Evolutionary conservation across 106 monocot species (phyloP), one percentile per base, ranked within the genome.

Genomic region (Dendrobium nobile): DNA sequence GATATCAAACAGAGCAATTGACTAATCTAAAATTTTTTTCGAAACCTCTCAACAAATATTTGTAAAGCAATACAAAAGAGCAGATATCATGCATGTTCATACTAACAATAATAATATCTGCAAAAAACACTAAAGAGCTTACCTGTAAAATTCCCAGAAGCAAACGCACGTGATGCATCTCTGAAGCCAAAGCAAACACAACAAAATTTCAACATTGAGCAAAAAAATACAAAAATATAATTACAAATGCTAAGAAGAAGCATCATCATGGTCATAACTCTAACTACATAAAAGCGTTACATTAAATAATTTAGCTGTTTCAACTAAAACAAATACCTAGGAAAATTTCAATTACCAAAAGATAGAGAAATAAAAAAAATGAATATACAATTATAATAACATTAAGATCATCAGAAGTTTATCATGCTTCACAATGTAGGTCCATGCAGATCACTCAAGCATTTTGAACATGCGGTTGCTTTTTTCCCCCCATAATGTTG

Each of bases 91-190:
- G 4, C 1, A 20, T 33, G 4, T 15, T 19, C 17, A 48, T 76
- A 11, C 4, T 48, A 76, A 5, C 15, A 76, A 73, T 13, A 9
- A 17, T 2, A 17, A 16, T 24, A 80, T 40, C 65, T 48, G 19
- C 54, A 80, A 55, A 28, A 68, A 72, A 37, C 28, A n/a, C n/a
- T 20, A 70, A 67, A 59, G 19, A 77, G 4, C 20, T 85, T 88
- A 93, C 98, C 98, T 88, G 98, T 85, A 85, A 99, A 99, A 82
- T 99, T 99, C 83, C 98, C 98, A 26, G 98, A 99, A 84, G 91
- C 85, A 87, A 95, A 99, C 76, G 98, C 92, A 15, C 92, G 88
- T 84, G 98, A 99, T 79, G 98, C 95, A 91, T 99, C 98, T 85
- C 98, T 99, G 88, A 17, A 74, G 79, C 51, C 18, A 78, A 81